Evolutionary conservation across 1,139 yeast species (phyloP), one percentile per base, ranked within the genome.

Genomic region (Pichia inconspicua): DNA sequence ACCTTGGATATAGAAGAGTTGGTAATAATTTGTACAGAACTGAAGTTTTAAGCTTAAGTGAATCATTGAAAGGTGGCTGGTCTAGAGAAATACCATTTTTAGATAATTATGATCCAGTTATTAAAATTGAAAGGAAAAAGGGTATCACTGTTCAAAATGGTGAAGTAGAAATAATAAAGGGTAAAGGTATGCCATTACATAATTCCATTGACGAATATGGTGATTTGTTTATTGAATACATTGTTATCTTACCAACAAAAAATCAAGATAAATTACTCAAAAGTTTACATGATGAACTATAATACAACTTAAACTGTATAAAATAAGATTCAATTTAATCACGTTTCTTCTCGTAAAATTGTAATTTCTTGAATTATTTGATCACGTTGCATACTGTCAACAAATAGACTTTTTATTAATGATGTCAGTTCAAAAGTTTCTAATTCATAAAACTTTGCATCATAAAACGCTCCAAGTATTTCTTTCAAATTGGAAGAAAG

Each of bases 1-100:
- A 84, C 62, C 67, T 88, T 77, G 98, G 98, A 3, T 92, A 84
- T 69, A 76, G 96, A 64, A 77, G 98, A 58, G 75, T 88, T 51
- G 85, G 85, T 28, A 64, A 73, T 55, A 72, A 85, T 60, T 69
- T 92, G 55, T 90, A 84, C 69, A 72, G 98, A 54, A 85, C 89
- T 0, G 97, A 92, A 63, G 82, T 78, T 1, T 64, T 92, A 43
- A 77, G 84, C 2, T 71, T 82, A 46, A 72, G 74, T 49, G 97
- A 92, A 64, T 86, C 97, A 0, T 48, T 78, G 8, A 45, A 62
- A 6, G 98, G 98, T 17, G 88, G 82, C 14, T 92, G 98, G 97
- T 61, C 66, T 40, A 72, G 96, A 48, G 64, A 65, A 10, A 71
- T 92, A 32, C 75, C 75, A 40, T 83, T 81, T 55, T 75, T 92